Evolutionary conservation across 192 early-diverging fungal species (phyloP), one percentile per base, ranked within the genome.

Genomic region (Podila clonocystis): DNA sequence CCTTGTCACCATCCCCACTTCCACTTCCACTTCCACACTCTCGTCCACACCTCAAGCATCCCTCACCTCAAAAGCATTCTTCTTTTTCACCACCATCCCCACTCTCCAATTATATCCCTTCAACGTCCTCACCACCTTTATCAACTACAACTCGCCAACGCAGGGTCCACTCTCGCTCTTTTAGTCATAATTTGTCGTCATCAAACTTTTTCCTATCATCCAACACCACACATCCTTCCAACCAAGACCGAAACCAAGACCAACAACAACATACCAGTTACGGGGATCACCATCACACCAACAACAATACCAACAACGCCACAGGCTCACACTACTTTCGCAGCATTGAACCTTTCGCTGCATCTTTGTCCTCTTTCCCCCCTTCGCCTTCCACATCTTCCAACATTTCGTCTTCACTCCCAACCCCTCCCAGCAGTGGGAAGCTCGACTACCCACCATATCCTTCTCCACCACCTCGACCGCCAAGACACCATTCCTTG

Each of bases 381-480:
- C n/a, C 22, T 19, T 20, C 17, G 1, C 9, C 30, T 57, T 67
- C 50, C 48, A 28, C 59, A 9, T 34, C 7, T 5, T 68, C 45
- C 67, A 76, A 49, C 48, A 76, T 76, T 70, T 62, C 45, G 13
- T 50, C 62, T 36, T 22, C 49, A 68, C 67, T 70, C 45, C 74
- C 68, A 17, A 62, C 68, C 13, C 74, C 74, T 63, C 68, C 74
- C n/a, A 31, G 59, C 11, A 76, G 63, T 63, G 74, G 68, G 63
- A 65, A 65, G 58, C 62, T 75, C 28, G 13, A 33, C 9, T 49
- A 9, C 19, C 30, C 52, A 4, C 13, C 41, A 4, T 45, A 45
- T 30, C 50, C 65, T 33, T 30, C 70, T 4, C 50, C 69, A 58
- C 52, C 65, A 26, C 41, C 50, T 36, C 61, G 65, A 36, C 49